These are phyloP conservation scores for Cryphonectria radicalis DNA, from an alignment of 2,329 filamentous ascomycete species.

Conservation along the genomic window DNA sequence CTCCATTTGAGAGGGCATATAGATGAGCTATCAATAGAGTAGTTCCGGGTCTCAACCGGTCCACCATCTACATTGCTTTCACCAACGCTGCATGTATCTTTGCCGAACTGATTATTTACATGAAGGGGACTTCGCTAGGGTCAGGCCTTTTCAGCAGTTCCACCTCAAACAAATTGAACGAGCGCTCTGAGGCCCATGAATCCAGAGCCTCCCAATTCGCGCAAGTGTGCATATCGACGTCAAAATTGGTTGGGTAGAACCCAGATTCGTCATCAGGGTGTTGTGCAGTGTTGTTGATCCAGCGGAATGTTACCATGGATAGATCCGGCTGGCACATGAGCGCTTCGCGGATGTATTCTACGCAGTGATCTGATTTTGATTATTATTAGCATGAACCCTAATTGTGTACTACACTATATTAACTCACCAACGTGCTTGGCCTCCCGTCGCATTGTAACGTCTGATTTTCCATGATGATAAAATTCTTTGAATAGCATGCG, in stretches of 20 bases:
- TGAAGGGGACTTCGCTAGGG: background rate
- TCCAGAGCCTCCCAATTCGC: background rate
- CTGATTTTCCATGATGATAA: background rate
- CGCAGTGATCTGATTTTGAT: background rate
- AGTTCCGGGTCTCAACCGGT: background rate
- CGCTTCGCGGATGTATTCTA: constrained; percentile 1
- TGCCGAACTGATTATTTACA: background rate
- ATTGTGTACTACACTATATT: background rate
- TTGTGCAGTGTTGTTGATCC: constrained; percentile 3
- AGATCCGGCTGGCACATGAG: constrained; percentile 1
- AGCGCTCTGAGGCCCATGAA: background rate
- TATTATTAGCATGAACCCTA: background rate
- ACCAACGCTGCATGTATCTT: background rate
- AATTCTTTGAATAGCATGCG: background rate
- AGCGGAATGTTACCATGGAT: background rate
- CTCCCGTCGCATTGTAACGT: background rate
- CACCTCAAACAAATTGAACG: background rate
- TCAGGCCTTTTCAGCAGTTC: background rate
- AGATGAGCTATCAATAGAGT: background rate
- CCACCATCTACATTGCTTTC: background rate
- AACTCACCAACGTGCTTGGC: background rate
- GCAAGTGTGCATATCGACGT: background rate
- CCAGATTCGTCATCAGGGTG: background rate
- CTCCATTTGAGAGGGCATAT: background rate
- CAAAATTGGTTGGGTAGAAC: background rate